These are phyloP conservation scores for Dictyostelium intermedium DNA, from an alignment of 78 protist species.

Conservation along the genomic window DNA sequence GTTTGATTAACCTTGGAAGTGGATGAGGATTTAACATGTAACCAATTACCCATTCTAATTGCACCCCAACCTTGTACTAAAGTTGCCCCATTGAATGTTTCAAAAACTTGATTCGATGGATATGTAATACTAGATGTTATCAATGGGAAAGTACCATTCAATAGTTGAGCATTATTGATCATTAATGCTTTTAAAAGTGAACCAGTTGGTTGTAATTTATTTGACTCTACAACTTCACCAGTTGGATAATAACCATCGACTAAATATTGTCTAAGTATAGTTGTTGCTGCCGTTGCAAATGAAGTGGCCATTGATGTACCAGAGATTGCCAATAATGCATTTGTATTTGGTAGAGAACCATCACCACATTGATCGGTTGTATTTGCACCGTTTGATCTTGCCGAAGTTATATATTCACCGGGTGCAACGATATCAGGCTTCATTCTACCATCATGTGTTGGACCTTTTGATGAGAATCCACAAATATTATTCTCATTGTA, in stretches of 20 bases:
- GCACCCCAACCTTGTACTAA: slow-evolving; percentile 75
- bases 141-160: slow-evolving; percentile 57
- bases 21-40: not conserved
- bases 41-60: slow-evolving; percentile 9
- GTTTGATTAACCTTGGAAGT: not conserved
- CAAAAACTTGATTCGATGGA: not conserved
- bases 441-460: slow-evolving; percentile 82
- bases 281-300: slow-evolving; percentile 77
- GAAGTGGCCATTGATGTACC: slow-evolving; percentile 94
- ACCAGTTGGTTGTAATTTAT: slow-evolving; percentile 35
- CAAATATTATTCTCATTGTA: slow-evolving; percentile 41
- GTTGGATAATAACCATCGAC: slow-evolving; percentile 66
- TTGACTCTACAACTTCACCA: slow-evolving; percentile 1
- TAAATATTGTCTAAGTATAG: slow-evolving; percentile 78
- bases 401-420: slow-evolving; percentile 60
- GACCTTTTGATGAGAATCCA: slow-evolving; percentile 78
- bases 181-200: slow-evolving; percentile 81
- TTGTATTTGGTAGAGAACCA: not conserved
- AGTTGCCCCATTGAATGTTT: slow-evolving; percentile 20
- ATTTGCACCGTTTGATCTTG: slow-evolving; percentile 53
- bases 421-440: slow-evolving; percentile 89
- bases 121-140: not conserved
- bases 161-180: slow-evolving; percentile 67
- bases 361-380: slow-evolving; percentile 46
- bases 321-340: slow-evolving; percentile 6